Conservation (phyloP, 805 yeast species). For the Saccharomyces eubayanus region DNA sequence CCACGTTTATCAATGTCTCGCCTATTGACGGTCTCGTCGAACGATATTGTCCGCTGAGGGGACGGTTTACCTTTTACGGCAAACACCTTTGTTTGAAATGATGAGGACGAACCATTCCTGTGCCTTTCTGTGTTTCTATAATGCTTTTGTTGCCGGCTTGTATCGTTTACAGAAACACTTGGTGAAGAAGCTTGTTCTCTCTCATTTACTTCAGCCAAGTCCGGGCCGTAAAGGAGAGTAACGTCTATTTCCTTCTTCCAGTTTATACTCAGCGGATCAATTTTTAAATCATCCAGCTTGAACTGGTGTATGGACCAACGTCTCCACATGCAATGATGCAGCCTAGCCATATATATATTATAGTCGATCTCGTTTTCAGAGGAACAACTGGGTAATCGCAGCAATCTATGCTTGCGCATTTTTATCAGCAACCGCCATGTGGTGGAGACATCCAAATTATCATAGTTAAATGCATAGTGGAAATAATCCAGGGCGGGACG, state of each 20-base stretch:
- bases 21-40: constrained; percentile 19
- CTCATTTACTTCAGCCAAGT: constrained; percentile 9
- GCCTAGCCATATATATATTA: constrained; percentile 34
- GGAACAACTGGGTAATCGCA: constrained; percentile 30
- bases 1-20: constrained; percentile 23
- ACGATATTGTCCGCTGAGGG: constrained; percentile 1
- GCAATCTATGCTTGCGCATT: constrained; percentile 20
- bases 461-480: constrained; percentile 14
- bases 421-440: constrained; percentile 17
- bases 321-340: constrained; percentile 87
- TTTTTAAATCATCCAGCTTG: constrained; percentile 46
- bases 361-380: constrained; percentile 27
- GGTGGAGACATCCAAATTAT: constrained; percentile 10
- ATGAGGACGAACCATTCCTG: background rate
- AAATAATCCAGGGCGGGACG: constrained; percentile 27
- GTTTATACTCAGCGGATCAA: constrained; percentile 77
- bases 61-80: background rate
- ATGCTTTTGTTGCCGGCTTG: background rate
- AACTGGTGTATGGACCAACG: constrained; percentile 87
- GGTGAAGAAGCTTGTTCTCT: background rate
- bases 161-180: background rate
- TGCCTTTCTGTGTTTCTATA: background rate
- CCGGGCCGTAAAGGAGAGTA: constrained; percentile 92
- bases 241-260: constrained; percentile 95
- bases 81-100: background rate